These are phyloP conservation scores for Phaeomoniella chlamydospora DNA, from an alignment of 2,329 filamentous ascomycete species.

Conservation along the genomic window DNA sequence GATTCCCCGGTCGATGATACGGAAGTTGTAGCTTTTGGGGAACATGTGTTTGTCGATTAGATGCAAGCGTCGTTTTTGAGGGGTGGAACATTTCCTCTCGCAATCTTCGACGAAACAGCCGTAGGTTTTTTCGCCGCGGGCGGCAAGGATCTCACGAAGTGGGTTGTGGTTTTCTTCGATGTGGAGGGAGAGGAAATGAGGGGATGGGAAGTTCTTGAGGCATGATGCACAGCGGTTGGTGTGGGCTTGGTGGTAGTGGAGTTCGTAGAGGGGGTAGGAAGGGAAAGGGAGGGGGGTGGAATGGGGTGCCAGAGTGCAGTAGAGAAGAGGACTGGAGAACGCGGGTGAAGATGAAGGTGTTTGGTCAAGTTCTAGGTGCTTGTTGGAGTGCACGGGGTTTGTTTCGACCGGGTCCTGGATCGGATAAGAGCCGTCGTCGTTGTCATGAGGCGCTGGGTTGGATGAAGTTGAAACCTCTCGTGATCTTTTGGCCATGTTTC, in stretches of 20 bases:
- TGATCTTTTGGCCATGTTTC: too few species aligned
- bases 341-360: background rate
- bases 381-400: background rate
- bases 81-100: conserved; percentile 68
- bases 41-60: conserved; percentile 91
- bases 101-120: conserved; percentile 84
- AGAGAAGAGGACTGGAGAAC: too few species aligned
- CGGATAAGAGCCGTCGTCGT: too few species aligned
- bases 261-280: conserved; percentile 68
- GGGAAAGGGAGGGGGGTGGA: conserved; percentile 53
- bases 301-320: conserved; percentile 72
- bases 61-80: conserved; percentile 74
- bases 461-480: too few species aligned
- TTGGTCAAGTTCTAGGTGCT: background rate
- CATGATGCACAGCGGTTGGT: conserved; percentile 77
- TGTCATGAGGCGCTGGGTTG: too few species aligned
- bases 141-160: conserved; percentile 54
- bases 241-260: conserved; percentile 71
- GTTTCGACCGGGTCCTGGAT: too few species aligned
- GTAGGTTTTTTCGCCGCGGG: conserved; percentile 77
- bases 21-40: conserved; percentile 77
- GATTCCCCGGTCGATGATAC: conserved; percentile 73
- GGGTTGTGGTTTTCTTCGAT: conserved; percentile 87
- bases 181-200: conserved; percentile 66
- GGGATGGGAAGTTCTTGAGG: conserved; percentile 72